Evolutionary conservation across 441 rosid species (phyloP), one percentile per base, ranked within the genome.

Genomic region (Arabidopsis hybrid): DNA sequence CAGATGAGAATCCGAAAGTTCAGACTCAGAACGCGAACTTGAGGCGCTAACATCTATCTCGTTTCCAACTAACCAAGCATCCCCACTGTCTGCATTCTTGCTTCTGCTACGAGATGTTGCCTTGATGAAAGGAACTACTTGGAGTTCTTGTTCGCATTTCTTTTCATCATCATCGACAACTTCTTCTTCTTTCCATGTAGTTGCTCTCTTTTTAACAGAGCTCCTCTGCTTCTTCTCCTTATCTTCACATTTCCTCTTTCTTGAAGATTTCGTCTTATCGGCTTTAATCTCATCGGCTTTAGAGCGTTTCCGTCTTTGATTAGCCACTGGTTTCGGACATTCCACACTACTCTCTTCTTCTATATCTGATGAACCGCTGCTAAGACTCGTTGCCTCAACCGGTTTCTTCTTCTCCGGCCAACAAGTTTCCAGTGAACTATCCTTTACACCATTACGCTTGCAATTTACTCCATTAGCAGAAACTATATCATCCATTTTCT

Each of bases 251-350:
- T 65, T 57, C 26, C 21, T 67, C 74, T 78, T 62, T 55, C 60
- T 60, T n/a, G 70, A 2, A 31, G 34, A 2, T 69, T 49, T 57
- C 9, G 61, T 53, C 10, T 60, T n/a, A 42, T 13, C 35, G 4
- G 13, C 43, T 71, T 35, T 50, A 8, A 39, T 51, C 16, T 67
- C 72, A 66, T 60, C 77, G 43, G 77, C 73, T 45, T 46, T 62
- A 67, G 78, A 78, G 55, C 65, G 77, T 46, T 72, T 77, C 46
- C 52, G 69, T 36, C 62, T 77, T 2, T 38, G 60, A 38, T 60
- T 60, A 45, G 45, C 16, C n/a, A 71, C 59, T 14, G 31, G 47
- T n/a, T 60, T 67, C 21, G 21, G 50, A 65, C 67, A 59, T 43
- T 34, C 46, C 3, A 55, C 75, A 46, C 56, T 40, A 9, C 2